phyloP scores from a whole-genome alignment of 2,329 filamentous ascomycete species.

The Fonsecaea nubica region DNA sequence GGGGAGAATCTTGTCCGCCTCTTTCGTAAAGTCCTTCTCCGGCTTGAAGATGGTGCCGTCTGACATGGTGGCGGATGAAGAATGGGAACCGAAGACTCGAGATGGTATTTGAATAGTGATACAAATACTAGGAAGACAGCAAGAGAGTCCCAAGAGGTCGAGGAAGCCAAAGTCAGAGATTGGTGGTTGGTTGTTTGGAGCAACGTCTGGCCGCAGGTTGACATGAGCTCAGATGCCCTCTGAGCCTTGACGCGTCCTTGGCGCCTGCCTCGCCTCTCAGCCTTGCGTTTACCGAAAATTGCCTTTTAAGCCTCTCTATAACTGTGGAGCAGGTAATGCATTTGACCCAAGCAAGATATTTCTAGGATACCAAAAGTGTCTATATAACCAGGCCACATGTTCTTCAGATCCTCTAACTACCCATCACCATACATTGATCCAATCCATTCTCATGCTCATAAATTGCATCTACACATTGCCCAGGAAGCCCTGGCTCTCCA shows the following conservation, averaged over 20 bases:
- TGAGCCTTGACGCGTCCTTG: constrained; percentile 34
- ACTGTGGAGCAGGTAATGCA: not conserved
- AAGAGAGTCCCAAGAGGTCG: not conserved
- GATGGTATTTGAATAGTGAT: not conserved
- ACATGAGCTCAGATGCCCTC: constrained; percentile 15
- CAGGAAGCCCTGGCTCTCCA: constrained; percentile 87
- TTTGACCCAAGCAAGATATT: not conserved
- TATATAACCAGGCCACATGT: not conserved
- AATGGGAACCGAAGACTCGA: not conserved
- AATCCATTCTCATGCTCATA: constrained; percentile 2
- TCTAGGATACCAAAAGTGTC: not conserved
- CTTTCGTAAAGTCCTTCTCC: constrained; percentile 98
- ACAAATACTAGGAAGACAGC: not conserved
- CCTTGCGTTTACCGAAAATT: not conserved
- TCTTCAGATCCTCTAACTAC: not conserved
- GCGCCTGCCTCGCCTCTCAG: constrained; percentile 24
- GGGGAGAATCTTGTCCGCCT: constrained; percentile 88
- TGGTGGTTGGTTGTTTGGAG: not conserved
- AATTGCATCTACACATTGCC: constrained; percentile 54
- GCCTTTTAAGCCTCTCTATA: not conserved
- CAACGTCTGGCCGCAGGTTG: not conserved
- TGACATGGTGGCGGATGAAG: constrained; percentile 67
- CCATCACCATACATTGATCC: not conserved
- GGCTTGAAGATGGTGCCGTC: constrained; percentile 81
- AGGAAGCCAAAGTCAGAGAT: not conserved